Evolutionary conservation across 257 asterid species (phyloP), one percentile per base, ranked within the genome.

Genomic region (Plantago elongata): DNA sequence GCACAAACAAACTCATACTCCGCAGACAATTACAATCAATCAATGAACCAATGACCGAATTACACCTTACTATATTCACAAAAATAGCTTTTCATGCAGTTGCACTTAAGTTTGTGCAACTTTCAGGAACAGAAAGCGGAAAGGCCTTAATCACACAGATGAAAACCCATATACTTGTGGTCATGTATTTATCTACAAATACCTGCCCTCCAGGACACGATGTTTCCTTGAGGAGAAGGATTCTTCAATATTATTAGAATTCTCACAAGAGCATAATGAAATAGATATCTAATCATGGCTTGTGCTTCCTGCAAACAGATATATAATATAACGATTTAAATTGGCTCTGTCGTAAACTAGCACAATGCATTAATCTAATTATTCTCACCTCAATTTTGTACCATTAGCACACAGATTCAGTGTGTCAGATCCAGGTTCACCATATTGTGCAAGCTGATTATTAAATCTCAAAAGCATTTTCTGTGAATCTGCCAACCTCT

Each of bases 401-500:
- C 69, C 81, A 40, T 54, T 65, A 14, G 54, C 52, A 60, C 46
- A 64, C 59, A 40, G 55, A 18, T 64, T 62, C 70, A 54, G 38
- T 63, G 62, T 68, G 72, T 57, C 66, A 57, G 64, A 64, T 47
- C 73, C 77, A 52, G 75, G 56, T 64, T 69, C 67, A 16, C 54
- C 73, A 71, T 71, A 64, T 48, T 71, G 81, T 65, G 65, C 75
- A 66, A 67, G 79, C 61, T 82, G 78, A 62, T 65, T 67, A 43
- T 74, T 76, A 66, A 74, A 71, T 60, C 80, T 81, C 51, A 78
- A 73, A 51, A 74, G 78, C 61, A 72, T 72, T 64, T 70, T 79
- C 52, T 79, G 81, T 27, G 87, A 73, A 62, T 68, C 73, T 43
- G 68, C 62, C 70, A 76, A 67, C 73, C 82, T 81, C 81, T 75